Conservation (phyloP, 164 flowering plant species). For the Berberis vulgaris region DNA sequence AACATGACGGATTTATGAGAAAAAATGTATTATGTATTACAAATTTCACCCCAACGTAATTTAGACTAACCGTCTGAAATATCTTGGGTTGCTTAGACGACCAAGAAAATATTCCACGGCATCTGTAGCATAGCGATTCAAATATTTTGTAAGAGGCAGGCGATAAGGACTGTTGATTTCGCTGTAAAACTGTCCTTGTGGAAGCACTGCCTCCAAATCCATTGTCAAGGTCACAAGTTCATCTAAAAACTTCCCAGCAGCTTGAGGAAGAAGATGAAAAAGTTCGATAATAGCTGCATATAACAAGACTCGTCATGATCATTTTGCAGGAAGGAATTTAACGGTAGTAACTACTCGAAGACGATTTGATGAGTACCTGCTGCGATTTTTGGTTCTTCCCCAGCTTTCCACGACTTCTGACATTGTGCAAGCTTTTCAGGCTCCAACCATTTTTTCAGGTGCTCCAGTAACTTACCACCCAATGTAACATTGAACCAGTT, state of each 20-base stretch:
- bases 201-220: conserved; percentile 87
- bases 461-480: conserved; percentile 92
- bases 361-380: conserved; percentile 47
- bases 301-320: background rate
- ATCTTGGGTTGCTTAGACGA: conserved; percentile 74
- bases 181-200: conserved; percentile 88
- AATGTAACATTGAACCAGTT: conserved; percentile 97
- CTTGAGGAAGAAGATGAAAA: conserved; percentile 94
- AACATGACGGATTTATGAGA: background rate
- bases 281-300: conserved; percentile 97
- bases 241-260: conserved; percentile 90
- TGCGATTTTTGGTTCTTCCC: conserved; percentile 99
- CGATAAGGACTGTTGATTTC: conserved; percentile 99
- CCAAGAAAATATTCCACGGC: conserved; percentile 94
- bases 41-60: background rate
- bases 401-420: conserved; percentile 96
- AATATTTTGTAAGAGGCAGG: conserved; percentile 86
- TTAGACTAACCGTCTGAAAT: conserved; percentile 77
- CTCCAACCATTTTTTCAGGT: conserved; percentile 95
- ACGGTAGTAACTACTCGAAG: background rate
- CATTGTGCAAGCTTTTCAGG: conserved; percentile 98
- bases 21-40: no score
- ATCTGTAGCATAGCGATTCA: conserved; percentile 76
- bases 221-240: conserved; percentile 92
- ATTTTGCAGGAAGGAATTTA: background rate